phyloP scores from a whole-genome alignment of 352 stramenopile genomes.

The Aphanomyces stellatus region DNA sequence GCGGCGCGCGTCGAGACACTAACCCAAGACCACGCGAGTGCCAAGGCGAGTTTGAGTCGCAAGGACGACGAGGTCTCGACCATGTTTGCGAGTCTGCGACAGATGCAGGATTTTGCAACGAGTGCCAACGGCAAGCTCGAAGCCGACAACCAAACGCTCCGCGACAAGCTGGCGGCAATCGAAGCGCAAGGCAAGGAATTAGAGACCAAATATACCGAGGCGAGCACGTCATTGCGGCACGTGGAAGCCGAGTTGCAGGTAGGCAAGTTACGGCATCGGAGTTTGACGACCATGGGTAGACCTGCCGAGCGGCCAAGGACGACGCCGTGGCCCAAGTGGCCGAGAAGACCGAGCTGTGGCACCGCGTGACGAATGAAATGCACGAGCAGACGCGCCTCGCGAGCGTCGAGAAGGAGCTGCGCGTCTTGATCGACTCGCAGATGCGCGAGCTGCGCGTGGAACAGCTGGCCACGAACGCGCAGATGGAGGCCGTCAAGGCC shows the following conservation, averaged over 20 bases:
- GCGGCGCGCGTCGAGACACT: constrained; percentile 32
- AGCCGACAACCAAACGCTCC: constrained; percentile 54
- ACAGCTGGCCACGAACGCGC: constrained; percentile 66
- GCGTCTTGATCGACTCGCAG: constrained; percentile 64
- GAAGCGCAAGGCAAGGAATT: constrained; percentile 40
- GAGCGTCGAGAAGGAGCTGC: constrained; percentile 25
- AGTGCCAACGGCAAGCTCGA: constrained; percentile 54
- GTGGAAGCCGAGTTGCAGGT: constrained; percentile 7
- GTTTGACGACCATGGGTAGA: background rate
- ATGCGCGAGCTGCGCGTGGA: constrained; percentile 61
- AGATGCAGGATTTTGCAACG: constrained; percentile 69
- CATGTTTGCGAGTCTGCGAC: constrained; percentile 53
- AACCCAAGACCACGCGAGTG: constrained; percentile 31
- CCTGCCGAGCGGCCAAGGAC: background rate
- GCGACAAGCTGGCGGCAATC: constrained; percentile 46
- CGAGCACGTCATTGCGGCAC: constrained; percentile 22
- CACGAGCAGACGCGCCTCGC: constrained; percentile 6
- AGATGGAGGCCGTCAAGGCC: constrained; percentile 62
- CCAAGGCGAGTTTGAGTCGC: constrained; percentile 52
- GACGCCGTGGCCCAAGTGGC: background rate
- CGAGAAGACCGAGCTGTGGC: background rate
- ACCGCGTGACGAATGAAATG: background rate
- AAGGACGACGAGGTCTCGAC: constrained; percentile 64
- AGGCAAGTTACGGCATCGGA: background rate
- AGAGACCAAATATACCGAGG: constrained; percentile 44